Conservation (phyloP, 2,329 filamentous ascomycete species). For the Talaromyces verruculosus region DNA sequence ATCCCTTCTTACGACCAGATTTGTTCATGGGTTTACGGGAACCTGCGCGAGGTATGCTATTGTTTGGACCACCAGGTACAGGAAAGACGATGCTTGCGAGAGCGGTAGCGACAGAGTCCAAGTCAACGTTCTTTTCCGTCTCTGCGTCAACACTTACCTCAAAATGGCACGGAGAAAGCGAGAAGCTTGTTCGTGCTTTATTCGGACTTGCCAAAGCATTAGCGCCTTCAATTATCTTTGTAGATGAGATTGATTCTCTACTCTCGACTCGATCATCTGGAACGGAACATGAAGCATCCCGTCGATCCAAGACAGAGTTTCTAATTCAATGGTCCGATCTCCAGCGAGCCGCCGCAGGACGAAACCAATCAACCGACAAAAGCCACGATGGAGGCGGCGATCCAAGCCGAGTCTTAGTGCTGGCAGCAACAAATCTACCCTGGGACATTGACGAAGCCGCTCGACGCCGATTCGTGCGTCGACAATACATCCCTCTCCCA, state of each 20-base stretch:
- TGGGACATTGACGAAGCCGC: constrained; percentile 99
- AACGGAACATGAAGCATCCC: constrained; percentile 87
- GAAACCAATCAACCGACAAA: constrained; percentile 63
- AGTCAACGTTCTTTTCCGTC: constrained; percentile 95
- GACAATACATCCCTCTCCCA: constrained; percentile 94
- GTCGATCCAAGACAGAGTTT: constrained; percentile 96
- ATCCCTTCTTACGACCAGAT: constrained; percentile 92
- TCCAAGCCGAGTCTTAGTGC: constrained; percentile 81
- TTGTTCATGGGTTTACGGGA: constrained; percentile 94
- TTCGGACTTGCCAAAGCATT: constrained; percentile 86
- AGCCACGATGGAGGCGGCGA: constrained; percentile 63
- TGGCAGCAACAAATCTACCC: constrained; percentile 92
- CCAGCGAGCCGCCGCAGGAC: constrained; percentile 84
- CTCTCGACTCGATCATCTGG: constrained; percentile 74
- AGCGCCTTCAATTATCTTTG: constrained; percentile 94
- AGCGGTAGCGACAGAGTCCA: constrained; percentile 90
- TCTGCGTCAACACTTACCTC: constrained; percentile 91
- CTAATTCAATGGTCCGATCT: constrained; percentile 96
- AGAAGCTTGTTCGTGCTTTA: constrained; percentile 90
- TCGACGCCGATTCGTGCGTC: constrained; percentile 80
- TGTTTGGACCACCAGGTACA: constrained; percentile 96
- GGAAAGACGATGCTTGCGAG: constrained; percentile 98
- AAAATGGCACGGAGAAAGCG: constrained; percentile 93
- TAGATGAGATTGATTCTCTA: constrained; percentile 95
- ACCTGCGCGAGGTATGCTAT: constrained; percentile 88